Conservation (phyloP, 805 yeast genomes). For the Limtongia smithiae region DNA sequence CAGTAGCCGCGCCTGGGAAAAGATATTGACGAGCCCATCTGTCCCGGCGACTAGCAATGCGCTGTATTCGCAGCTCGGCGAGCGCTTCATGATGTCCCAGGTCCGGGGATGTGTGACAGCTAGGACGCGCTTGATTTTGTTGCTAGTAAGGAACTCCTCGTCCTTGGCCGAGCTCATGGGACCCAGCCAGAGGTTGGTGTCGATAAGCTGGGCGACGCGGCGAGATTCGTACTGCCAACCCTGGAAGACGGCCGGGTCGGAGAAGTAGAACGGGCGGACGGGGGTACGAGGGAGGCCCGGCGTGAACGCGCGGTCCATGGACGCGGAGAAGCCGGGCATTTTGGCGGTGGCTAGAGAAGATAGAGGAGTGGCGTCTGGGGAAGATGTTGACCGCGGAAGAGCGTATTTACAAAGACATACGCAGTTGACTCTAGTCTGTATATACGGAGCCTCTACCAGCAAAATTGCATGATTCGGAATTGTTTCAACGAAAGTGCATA, state of each 20-base stretch:
- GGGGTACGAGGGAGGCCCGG: conserved; percentile 22
- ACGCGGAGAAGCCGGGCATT: not conserved
- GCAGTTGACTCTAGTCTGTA: no score
- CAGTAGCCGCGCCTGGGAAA: conserved; percentile 9
- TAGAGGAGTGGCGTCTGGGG: not conserved
- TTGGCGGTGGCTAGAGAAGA: not conserved
- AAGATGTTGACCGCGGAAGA: no score
- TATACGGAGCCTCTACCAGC: no score
- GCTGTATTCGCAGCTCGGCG: conserved; percentile 2
- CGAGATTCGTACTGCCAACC: conserved; percentile 37
- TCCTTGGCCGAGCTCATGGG: conserved; percentile 46
- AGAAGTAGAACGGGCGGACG: conserved; percentile 34
- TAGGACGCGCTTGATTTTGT: conserved; percentile 37
- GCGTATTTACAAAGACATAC: no score
- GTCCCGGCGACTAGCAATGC: conserved; percentile 8
- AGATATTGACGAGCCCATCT: conserved; percentile 11
- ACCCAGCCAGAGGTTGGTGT: conserved; percentile 46
- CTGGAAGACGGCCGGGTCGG: conserved; percentile 30
- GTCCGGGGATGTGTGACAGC: conserved; percentile 17
- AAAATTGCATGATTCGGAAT: no score
- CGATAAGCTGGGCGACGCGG: conserved; percentile 44
- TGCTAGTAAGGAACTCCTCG: conserved; percentile 38
- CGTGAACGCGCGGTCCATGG: conserved; percentile 12
- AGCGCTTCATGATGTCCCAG: conserved; percentile 14
- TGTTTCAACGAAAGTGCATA: no score